Evolutionary conservation across 1,284 basidiomycete species (phyloP).

Genomic region (Leucoagaricus sp.): DNA sequence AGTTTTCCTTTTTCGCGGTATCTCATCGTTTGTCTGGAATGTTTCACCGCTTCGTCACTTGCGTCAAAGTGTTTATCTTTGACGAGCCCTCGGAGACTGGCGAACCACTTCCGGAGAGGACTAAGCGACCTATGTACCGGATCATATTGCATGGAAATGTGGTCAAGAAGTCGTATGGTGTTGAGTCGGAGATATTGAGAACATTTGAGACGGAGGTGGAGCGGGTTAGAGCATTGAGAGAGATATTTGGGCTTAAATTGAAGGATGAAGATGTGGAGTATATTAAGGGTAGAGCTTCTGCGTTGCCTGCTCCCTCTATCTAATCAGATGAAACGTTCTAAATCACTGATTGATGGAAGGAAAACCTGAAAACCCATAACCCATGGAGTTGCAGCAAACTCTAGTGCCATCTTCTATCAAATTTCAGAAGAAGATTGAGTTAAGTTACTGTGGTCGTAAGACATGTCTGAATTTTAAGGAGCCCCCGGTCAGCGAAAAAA

Average conservation of each 20-base stretch:
- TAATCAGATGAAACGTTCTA: no score
- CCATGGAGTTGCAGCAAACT: no score
- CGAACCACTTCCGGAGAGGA: no score
- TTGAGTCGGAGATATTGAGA: constrained; percentile 24
- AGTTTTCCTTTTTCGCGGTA: constrained; percentile 32
- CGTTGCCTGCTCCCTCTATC: no score
- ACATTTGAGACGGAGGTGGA: constrained; percentile 32
- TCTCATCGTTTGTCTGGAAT: constrained; percentile 25
- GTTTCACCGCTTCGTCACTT: constrained; percentile 34
- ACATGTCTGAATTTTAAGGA: no score
- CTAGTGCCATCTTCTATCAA: no score
- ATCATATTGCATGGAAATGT: constrained; percentile 29
- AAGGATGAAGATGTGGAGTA: neutral
- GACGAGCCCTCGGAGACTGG: no score
- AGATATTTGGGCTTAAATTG: constrained; percentile 13
- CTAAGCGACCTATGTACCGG: constrained; percentile 32
- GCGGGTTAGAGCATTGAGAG: constrained; percentile 31
- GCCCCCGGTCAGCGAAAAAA: no score
- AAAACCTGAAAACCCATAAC: no score
- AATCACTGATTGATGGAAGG: no score
- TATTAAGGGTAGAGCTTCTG: neutral
- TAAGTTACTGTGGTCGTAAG: no score
- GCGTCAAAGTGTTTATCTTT: constrained; percentile 28
- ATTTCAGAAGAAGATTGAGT: no score
- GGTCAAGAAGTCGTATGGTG: constrained; percentile 29